Percentiles rank a stretch among this genome's conserved stretches.
Evolutionary conservation across 106 monocot species (phyloP).

Genomic region (Allium fistulosum): DNA sequence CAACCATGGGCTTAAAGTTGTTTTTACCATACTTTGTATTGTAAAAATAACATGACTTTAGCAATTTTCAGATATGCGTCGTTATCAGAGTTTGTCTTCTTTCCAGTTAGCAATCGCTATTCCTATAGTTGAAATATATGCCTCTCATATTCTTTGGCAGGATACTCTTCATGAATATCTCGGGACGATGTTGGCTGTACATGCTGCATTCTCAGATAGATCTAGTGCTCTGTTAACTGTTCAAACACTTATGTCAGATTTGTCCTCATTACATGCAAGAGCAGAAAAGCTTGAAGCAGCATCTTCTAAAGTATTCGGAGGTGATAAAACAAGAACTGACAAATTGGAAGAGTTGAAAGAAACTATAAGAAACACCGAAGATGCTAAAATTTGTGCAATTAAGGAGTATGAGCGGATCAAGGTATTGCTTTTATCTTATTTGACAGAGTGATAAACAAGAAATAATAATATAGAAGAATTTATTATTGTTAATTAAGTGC

Average conservation of each 20-base stretch:
- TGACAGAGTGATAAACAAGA: too few relatives aligned
- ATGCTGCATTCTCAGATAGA: conserved; percentile 76
- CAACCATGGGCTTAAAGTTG: too few relatives aligned
- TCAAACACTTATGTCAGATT: conserved; percentile 82
- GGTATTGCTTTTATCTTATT: conserved; percentile 27
- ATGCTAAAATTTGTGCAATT: conserved; percentile 64
- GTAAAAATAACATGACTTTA: too few relatives aligned
- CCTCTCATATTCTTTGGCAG: conserved; percentile 31
- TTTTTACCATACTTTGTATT: too few relatives aligned
- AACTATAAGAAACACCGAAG: conserved; percentile 60
- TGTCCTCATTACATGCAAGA: conserved; percentile 60
- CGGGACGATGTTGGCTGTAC: conserved; percentile 74
- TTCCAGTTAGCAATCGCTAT: too few relatives aligned
- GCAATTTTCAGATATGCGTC: too few relatives aligned
- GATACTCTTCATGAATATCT: conserved; percentile 86
- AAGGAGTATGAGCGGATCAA: conserved; percentile 89
- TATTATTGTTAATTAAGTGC: too few relatives aligned
- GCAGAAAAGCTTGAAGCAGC: conserved; percentile 82
- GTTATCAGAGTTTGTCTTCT: too few relatives aligned
- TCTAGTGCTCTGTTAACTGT: conserved; percentile 82
- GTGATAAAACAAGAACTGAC: conserved; percentile 58
- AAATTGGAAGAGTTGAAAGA: conserved; percentile 72
- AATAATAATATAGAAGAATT: too few relatives aligned
- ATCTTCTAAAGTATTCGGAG: conserved; percentile 79
- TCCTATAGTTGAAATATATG: too few relatives aligned